Base-by-base conservation (phyloP, 1,284 basidiomycete genomes). In the Apiotrichum gracile region DNA sequence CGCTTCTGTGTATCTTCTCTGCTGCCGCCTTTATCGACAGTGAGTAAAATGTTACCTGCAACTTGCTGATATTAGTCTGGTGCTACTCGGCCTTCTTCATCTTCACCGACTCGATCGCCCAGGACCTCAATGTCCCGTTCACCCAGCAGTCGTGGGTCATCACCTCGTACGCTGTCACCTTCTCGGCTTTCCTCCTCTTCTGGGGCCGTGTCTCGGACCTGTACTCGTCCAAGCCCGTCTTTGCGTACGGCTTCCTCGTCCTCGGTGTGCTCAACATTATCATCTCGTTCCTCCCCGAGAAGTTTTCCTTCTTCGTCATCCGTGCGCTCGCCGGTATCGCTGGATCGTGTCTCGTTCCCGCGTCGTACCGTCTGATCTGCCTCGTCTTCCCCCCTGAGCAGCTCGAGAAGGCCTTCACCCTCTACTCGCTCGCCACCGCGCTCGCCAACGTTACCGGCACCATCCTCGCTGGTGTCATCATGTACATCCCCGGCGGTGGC, bases 341-440 rank as follows among this genome's bases (percentile, higher is more conserved):
- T 0, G 68, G 64, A 9, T 56, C 65, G 2, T 52, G 60, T 1
- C 59, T 65, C 34, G 67, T 73, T 25, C 72, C 72, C 0, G 61
- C 70, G n/a, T 61, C 70, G 2, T 72, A 69, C 60, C 63, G 69
- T 49, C 60, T 76, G 35, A 74, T 76, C 46, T 47, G 66, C 14
- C 57, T 62, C 26, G 58, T 69, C 29, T 74, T 74, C 43, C 63
- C 63, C 24, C 58, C 58, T 0, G 34, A 57, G 4, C 66, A 74
- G 54, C 62, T 68, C 26, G 53, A 58, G 27, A 53, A 60, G 14
- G 71, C 72, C 0, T 66, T 71, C 21, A 69, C 72, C 1, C 26
- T 70, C 6, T 76, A 65, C 54, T 63, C 65, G 14, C 55, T 77
- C 40, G 65, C 67, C 6, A 76, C 74, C n/a, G 62, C 69, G 17